Evolutionary conservation across 2,329 filamentous ascomycete genomes (phyloP).

Genomic region (Ophiostoma sp.): DNA sequence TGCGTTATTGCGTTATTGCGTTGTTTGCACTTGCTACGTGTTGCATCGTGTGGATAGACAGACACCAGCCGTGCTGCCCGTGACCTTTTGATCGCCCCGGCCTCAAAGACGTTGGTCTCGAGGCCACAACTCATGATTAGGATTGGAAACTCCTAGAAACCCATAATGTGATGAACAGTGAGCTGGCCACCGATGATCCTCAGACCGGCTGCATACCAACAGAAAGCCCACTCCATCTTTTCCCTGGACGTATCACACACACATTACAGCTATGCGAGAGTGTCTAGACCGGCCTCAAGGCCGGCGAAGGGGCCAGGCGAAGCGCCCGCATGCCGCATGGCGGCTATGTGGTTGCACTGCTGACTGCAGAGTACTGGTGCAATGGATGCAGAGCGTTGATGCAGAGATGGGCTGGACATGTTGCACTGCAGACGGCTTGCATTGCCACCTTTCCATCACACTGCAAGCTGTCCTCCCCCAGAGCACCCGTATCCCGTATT

Average conservation of each 20-base stretch:
- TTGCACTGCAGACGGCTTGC: not conserved
- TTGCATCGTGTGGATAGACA: not conserved
- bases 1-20: too few relatives aligned
- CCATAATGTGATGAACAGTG: not conserved
- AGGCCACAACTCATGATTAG: not conserved
- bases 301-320: not conserved
- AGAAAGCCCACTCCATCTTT: not conserved
- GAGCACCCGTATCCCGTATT: not conserved
- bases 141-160: not conserved
- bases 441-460: not conserved
- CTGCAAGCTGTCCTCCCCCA: not conserved
- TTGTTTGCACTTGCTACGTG: not conserved
- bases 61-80: not conserved
- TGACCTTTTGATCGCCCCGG: not conserved
- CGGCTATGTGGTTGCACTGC: slow-evolving; percentile 8
- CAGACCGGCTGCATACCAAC: not conserved
- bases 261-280: not conserved
- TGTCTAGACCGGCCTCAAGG: slow-evolving; percentile 3
- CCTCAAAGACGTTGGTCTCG: not conserved
- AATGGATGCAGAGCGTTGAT: not conserved
- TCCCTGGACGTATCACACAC: not conserved
- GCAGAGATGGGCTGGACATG: slow-evolving; percentile 10
- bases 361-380: slow-evolving; percentile 1
- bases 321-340: not conserved
- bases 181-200: slow-evolving; percentile 6